A percentile compares a stretch with the other conserved stretches of the same genome.
Conservation (phyloP, 306 rosid species). For the Sechiopsis laciniata region DNA sequence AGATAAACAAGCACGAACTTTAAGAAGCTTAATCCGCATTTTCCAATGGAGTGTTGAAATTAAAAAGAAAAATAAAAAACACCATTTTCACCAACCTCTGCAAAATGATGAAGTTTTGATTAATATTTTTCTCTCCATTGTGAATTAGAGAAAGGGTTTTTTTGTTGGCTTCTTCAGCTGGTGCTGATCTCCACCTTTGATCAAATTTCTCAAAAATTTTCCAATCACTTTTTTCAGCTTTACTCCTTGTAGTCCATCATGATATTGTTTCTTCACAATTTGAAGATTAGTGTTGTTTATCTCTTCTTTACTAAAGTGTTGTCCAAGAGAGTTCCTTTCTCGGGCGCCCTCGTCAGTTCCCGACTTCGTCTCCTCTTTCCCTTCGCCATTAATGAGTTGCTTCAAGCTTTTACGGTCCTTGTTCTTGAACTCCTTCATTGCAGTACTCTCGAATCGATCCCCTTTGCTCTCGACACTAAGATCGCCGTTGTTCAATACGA, state of each 20-base stretch:
- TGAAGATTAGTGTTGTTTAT: conserved; percentile 37
- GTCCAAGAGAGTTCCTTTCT: conserved; percentile 53
- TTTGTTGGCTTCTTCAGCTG: conserved; percentile 36
- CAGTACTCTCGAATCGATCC: no score
- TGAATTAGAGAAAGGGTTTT: conserved; percentile 38
- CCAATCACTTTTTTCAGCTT: conserved; percentile 61
- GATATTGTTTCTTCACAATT: conserved; percentile 43
- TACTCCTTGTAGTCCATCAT: conserved; percentile 44
- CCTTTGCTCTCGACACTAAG: neutral
- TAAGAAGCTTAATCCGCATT: neutral
- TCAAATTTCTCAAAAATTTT: conserved; percentile 55
- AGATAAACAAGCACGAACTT: neutral
- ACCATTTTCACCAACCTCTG: conserved; percentile 16
- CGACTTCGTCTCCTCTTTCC: neutral
- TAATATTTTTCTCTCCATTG: neutral
- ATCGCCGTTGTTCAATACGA: neutral
- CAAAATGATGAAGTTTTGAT: conserved; percentile 12
- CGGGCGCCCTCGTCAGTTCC: conserved; percentile 12
- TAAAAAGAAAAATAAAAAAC: neutral
- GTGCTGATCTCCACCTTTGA: conserved; percentile 40
- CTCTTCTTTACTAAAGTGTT: conserved; percentile 64
- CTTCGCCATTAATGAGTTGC: conserved; percentile 52
- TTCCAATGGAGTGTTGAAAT: neutral
- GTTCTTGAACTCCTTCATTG: conserved; percentile 7
- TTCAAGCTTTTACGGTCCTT: conserved; percentile 59